A percentile compares a stretch with the other conserved stretches of the same genome.
Conservation (phyloP, 179 eudicot species). For the Sideroxylon spinosum region DNA sequence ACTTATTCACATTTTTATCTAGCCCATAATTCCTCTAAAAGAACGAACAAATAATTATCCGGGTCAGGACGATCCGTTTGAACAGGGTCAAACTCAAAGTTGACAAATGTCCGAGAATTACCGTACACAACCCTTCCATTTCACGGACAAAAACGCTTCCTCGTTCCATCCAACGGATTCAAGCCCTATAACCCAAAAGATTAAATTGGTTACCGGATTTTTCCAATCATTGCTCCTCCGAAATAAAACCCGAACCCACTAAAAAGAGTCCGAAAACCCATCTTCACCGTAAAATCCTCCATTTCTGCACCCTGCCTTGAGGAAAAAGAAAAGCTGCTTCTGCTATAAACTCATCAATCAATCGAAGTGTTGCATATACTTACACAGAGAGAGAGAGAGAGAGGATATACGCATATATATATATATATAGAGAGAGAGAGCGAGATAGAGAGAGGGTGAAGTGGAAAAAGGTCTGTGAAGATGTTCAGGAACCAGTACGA, state of each 20-base stretch:
- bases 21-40: too few species aligned
- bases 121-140: neutral
- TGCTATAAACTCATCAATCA: neutral
- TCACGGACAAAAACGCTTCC: neutral
- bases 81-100: too few species aligned
- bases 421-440: neutral
- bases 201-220: neutral
- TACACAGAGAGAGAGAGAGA: neutral
- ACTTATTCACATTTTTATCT: neutral
- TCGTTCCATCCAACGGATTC: neutral
- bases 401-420: neutral
- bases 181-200: neutral
- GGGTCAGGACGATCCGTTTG: too few species aligned
- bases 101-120: too few species aligned
- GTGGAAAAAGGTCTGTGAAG: neutral
- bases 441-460: neutral
- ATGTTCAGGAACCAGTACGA: conserved; percentile 35
- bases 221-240: neutral
- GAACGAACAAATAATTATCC: too few species aligned
- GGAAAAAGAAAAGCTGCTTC: conserved; percentile 25
- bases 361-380: neutral
- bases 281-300: neutral
- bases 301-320: conserved; percentile 20
- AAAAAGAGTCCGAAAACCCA: neutral
- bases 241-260: neutral